Evolutionary conservation across 352 stramenopile genomes (phyloP).

Genomic region (Phytophthora hibernalis): DNA sequence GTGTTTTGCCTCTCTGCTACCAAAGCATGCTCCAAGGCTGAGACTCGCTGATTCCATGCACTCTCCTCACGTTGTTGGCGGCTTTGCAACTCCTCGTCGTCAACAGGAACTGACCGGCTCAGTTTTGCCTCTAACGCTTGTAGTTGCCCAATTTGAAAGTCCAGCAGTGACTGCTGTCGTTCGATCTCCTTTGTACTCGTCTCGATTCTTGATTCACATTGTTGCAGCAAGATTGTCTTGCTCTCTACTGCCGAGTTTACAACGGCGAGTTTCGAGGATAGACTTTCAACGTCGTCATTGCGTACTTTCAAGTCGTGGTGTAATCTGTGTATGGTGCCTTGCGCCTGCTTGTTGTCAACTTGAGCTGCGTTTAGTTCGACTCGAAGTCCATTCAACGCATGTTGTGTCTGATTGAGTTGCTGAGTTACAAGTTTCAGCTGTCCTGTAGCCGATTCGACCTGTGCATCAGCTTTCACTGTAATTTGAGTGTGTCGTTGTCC

Average conservation of each 20-base stretch:
- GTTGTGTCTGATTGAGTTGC: conserved; percentile 23
- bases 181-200: conserved; percentile 42
- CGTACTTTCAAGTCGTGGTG: conserved; percentile 21
- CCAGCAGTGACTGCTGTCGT: conserved; percentile 31
- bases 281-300: conserved; percentile 26
- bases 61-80: conserved; percentile 54
- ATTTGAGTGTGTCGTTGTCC: conserved; percentile 17
- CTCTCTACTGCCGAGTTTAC: conserved; percentile 9
- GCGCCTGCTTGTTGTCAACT: conserved; percentile 26
- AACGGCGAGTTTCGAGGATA: conserved; percentile 25
- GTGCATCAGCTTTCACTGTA: conserved; percentile 21
- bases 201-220: conserved; percentile 33
- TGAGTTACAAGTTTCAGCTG: conserved; percentile 28
- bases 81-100: conserved; percentile 56
- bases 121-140: conserved; percentile 58
- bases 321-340: conserved; percentile 19
- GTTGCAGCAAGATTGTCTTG: conserved; percentile 25
- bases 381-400: conserved; percentile 1
- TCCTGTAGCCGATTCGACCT: not conserved
- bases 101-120: conserved; percentile 51
- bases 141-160: conserved; percentile 57
- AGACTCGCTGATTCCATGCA: conserved; percentile 68
- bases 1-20: conserved; percentile 49
- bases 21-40: conserved; percentile 62
- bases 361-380: conserved; percentile 17